Evolutionary conservation across 2,329 filamentous ascomycete species (phyloP), one percentile per base, ranked within the genome.

Genomic region (Leptoxyphium fumago): DNA sequence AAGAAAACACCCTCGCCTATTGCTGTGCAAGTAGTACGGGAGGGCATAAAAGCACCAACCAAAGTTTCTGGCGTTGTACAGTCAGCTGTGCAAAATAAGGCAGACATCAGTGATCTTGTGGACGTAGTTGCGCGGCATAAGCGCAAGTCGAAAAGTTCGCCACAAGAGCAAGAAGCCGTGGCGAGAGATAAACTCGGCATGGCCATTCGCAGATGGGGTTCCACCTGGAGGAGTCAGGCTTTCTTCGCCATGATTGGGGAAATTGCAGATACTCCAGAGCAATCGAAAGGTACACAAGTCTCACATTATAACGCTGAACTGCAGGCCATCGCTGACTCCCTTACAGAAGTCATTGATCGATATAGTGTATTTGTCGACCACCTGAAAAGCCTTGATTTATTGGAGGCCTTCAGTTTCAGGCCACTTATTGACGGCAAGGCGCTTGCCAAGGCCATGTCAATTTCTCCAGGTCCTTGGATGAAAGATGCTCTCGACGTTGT

Each of bases 391-490:
- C 62, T 73, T 28, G 57, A 67, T n/a, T 58, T 82, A 13, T 61
- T 69, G 21, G 69, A 74, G 9, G 72, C 65, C 5, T 64, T 68
- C 52, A 59, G 58, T 5, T 59, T 72, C 49, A 71, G 64, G 53
- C 66, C 69, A 11, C 60, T 74, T 4, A 54, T 94, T 29, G 84
- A 93, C 56, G 89, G 91, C 13, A 82, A 75, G 34, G 69, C 80
- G 43, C 72, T 96, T 15, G 75, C 78, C 14, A 72, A 78, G 48
- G 77, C 75, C 3, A 69, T 96, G 2, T 66, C 64, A 14, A 76
- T 73, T 0, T 78, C 77, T 49, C 80, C 84, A 0, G 86, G 85
- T 1, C 78, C 71, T n/a, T 96, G 89, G 89, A 82, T 93, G 73
- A 77, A 77, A 43, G 71, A 73, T 39, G 87, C 87, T 2, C 66